phyloP scores from a whole-genome alignment of 208 protist species.

The Trypanosoma theileri region DNA sequence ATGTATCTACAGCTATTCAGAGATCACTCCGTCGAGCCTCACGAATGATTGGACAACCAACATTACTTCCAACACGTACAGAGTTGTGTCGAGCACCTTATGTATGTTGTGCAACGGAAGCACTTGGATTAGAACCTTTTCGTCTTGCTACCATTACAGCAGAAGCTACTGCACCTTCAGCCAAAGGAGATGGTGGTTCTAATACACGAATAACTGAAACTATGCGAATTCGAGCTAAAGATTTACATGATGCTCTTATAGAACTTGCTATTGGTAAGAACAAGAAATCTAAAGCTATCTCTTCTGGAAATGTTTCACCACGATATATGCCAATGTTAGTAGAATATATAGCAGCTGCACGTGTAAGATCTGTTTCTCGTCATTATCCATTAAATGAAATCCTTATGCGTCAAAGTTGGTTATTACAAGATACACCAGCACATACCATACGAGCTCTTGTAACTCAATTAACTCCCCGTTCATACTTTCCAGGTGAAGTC shows the following conservation, averaged over 20 bases:
- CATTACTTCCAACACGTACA: constrained; percentile 49
- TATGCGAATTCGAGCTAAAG: constrained; percentile 61
- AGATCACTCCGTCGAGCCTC: constrained; percentile 63
- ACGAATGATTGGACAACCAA: constrained; percentile 75
- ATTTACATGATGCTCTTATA: constrained; percentile 68
- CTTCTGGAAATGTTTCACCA: neutral
- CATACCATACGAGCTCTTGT: constrained; percentile 72
- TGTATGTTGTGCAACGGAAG: constrained; percentile 68
- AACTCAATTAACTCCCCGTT: constrained; percentile 59
- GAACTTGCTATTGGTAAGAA: constrained; percentile 28
- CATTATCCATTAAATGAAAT: constrained; percentile 78
- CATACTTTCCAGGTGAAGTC: constrained; percentile 74
- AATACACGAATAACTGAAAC: constrained; percentile 44
- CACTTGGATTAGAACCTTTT: constrained; percentile 65
- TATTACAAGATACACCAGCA: constrained; percentile 80
- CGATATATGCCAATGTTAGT: constrained; percentile 26
- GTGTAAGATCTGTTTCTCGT: constrained; percentile 45
- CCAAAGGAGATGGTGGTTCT: constrained; percentile 1
- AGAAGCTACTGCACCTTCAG: constrained; percentile 28
- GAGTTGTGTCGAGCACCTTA: constrained; percentile 57
- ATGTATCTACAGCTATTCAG: constrained; percentile 71
- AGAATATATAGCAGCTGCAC: constrained; percentile 59
- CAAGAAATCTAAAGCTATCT: constrained; percentile 15
- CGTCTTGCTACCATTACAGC: constrained; percentile 57
- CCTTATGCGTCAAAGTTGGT: constrained; percentile 86